These are phyloP conservation scores for Colletotrichum cereale DNA, from an alignment of 2,329 filamentous ascomycete species.

Conservation along the genomic window DNA sequence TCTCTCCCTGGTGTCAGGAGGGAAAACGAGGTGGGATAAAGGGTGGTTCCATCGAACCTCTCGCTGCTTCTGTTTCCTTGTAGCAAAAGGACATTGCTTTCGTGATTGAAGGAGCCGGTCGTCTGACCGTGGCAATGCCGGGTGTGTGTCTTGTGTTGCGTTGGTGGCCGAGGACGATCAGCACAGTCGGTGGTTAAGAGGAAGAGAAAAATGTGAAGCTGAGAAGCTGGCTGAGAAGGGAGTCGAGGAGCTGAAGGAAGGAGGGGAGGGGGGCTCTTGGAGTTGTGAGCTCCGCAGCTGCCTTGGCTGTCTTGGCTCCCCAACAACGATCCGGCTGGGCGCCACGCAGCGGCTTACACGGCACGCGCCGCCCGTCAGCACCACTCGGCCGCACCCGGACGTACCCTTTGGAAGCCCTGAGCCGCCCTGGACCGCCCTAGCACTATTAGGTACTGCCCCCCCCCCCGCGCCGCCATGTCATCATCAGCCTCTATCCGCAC, in stretches of 20 bases:
- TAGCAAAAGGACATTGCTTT: neutral
- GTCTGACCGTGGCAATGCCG: too few species aligned
- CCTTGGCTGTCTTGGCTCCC: conserved; percentile 7
- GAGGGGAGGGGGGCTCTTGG: too few species aligned
- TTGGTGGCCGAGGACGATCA: neutral
- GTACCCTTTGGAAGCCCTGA: neutral
- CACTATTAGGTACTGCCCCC: neutral
- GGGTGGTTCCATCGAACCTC: neutral
- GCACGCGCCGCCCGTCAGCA: conserved; percentile 35
- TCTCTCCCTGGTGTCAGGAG: neutral
- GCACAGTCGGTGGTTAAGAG: too few species aligned
- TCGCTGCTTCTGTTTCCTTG: neutral
- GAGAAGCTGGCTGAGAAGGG: neutral
- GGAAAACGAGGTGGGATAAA: neutral
- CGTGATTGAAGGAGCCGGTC: neutral
- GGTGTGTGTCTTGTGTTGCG: neutral
- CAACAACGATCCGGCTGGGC: conserved; percentile 29
- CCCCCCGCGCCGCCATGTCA: conserved; percentile 17
- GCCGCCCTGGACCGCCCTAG: neutral
- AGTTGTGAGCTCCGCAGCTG: conserved; percentile 23
- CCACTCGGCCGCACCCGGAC: conserved; percentile 18
- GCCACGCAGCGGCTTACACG: conserved; percentile 29
- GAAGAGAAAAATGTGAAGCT: neutral
- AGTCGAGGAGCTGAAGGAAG: neutral
- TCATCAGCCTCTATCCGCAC: conserved; percentile 5